Evolutionary conservation across 1,139 yeast species (phyloP), one percentile per base, ranked within the genome.

Genomic region (Debaryomyces psychrophilus): DNA sequence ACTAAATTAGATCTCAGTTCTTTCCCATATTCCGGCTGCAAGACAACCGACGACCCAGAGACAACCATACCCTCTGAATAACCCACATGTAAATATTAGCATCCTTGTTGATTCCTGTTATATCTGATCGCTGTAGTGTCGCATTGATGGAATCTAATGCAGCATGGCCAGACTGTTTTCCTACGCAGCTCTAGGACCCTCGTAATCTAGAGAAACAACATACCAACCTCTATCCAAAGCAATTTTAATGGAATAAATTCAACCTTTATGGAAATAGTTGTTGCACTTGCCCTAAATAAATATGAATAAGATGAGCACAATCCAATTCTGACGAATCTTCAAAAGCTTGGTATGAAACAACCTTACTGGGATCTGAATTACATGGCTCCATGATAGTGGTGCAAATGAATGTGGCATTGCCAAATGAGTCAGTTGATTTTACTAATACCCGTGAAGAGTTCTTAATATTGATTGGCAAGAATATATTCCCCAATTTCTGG

Each of bases 41-140:
- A 50, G 11, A 64, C 56, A 1, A 73, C 64, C 4, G 73, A 73
- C 76, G 76, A 71, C 1, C 65, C 64, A 6, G 68, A 50, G 2
- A 76, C 71, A 14, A 70, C 50, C 2, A 71, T 55, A 0, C 77
- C 77, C 15, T 76, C 77, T 7, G 74, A 68, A 47, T 69, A 71
- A 0, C 77, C 71, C 71, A 71, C 29, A 67, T 18, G 1, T 58
- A 61, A 1, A 64, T 55, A 38, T 59, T 52, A 3, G 76, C 71
- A 41, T 62, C 54, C 0, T 54, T 9, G 9, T 55, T 45, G 34
- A 71, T 48, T 2, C 72, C 71, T 4, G 76, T 70, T 18, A 55
- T 41, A 38, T 60, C 56, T 1, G 52, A 52, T 2, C 67, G 52
- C 1, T 47, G 40, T 42, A 70, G 58, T 1, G 62, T 58, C 4